Base-by-base conservation (phyloP, 75 land plant genomes). In the Azolla pinnata region DNA sequence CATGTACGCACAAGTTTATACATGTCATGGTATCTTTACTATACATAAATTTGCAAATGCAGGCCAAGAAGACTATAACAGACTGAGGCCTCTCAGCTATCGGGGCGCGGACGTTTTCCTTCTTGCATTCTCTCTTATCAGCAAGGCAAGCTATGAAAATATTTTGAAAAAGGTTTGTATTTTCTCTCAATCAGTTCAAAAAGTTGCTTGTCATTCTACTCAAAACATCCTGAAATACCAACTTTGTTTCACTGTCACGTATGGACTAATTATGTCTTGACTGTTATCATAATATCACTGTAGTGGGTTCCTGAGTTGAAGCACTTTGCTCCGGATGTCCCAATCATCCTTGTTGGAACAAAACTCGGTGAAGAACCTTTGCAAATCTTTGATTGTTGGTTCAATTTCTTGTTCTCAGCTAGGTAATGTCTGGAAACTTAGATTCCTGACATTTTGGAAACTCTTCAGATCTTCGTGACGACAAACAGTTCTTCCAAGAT, bases 11-110 rank as follows among this genome's bases (percentile, higher is more conserved):
- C n/a, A n/a, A n/a, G n/a, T n/a, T n/a, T n/a, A n/a, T n/a, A n/a
- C n/a, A n/a, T n/a, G n/a, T n/a, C n/a, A n/a, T n/a, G n/a, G n/a
- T n/a, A n/a, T n/a, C n/a, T n/a, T n/a, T n/a, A n/a, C n/a, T n/a
- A n/a, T n/a, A n/a, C n/a, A n/a, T n/a, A n/a, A n/a, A n/a, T n/a
- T n/a, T n/a, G n/a, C n/a, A n/a, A n/a, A n/a, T n/a, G 62, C 75
- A 87, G 91, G 91, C 8, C 91, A 87, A 67, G 91, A 84, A 52
- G 93, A 88, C 64, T 84, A 88, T 64, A 84, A 79, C 65, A 79
- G 93, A 60, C 56, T 88, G 30, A 83, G 93, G 58, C 93, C 93
- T 27, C 72, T 88, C 32, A 88, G 93, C 72, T 88, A 88, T 70
- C 62, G 85, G 69, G 93, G 88, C 7, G 93, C 88, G 23, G 88